These are phyloP conservation scores for Daedaleopsis sinensis DNA, from an alignment of 768 basidiomycete species.

Conservation along the genomic window DNA sequence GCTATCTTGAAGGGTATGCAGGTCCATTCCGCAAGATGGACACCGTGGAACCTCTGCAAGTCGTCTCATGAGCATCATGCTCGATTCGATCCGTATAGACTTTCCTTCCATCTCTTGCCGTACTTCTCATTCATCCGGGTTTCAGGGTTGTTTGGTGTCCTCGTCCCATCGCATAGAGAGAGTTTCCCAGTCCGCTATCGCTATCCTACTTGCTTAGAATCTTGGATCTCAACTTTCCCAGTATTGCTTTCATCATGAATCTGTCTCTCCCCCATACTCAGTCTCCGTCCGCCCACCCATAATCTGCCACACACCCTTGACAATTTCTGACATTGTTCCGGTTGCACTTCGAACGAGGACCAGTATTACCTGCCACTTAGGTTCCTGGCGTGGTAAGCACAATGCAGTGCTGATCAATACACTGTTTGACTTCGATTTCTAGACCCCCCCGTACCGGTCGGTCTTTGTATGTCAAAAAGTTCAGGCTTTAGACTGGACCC, in stretches of 20 bases:
- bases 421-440: too few species aligned
- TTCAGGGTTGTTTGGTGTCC: not conserved
- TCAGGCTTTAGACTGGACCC: too few species aligned
- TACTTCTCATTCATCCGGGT: not conserved
- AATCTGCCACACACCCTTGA: not conserved
- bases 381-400: too few species aligned
- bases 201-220: not conserved
- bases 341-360: too few species aligned
- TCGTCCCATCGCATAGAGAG: not conserved
- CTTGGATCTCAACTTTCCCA: not conserved
- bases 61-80: slow-evolving; percentile 7
- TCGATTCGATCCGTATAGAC: not conserved
- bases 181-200: not conserved
- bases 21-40: slow-evolving; percentile 24
- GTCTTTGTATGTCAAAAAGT: too few species aligned
- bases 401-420: too few species aligned
- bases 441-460: too few species aligned
- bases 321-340: too few species aligned
- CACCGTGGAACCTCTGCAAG: slow-evolving; percentile 1
- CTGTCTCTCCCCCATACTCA: not conserved
- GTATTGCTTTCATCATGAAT: not conserved
- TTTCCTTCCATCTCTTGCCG: not conserved
- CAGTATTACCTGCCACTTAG: too few species aligned
- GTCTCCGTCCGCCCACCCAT: not conserved
- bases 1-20: slow-evolving; percentile 18